These are phyloP conservation scores for Barbarea vulgaris DNA, from an alignment of 345 rosid species.

Conservation along the genomic window DNA sequence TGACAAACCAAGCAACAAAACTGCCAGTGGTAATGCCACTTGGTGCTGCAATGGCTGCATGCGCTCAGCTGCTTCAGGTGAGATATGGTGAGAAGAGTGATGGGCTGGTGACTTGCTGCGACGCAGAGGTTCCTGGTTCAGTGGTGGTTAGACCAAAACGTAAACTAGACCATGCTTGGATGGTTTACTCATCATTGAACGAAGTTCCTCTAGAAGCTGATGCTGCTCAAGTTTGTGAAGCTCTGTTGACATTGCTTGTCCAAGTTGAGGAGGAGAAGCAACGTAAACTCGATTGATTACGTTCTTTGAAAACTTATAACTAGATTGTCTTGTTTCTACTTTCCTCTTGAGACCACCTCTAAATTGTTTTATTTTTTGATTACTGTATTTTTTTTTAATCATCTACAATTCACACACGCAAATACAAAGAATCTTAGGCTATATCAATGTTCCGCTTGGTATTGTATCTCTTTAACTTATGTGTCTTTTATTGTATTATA, in stretches of 20 bases:
- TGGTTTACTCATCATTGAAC: constrained; percentile 88
- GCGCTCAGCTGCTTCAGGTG: constrained; percentile 81
- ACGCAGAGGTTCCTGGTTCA: constrained; percentile 97
- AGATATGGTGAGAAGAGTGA: constrained; percentile 92
- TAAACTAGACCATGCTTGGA: constrained; percentile 94
- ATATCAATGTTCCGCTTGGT: no score
- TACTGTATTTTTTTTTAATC: not conserved
- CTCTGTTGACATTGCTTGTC: constrained; percentile 79
- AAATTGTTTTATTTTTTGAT: not conserved
- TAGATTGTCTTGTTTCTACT: not conserved
- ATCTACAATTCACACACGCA: not conserved
- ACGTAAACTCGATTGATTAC: constrained; percentile 32
- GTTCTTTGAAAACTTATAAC: not conserved
- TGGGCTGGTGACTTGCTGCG: constrained; percentile 84
- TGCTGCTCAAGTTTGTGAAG: constrained; percentile 91
- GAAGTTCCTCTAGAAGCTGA: constrained; percentile 68
- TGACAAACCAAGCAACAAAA: constrained; percentile 58
- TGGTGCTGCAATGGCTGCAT: constrained; percentile 97
- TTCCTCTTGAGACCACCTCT: not conserved
- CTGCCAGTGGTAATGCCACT: constrained; percentile 89
- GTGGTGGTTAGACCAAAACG: constrained; percentile 79
- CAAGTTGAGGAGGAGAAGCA: constrained; percentile 66
- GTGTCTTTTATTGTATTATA: not conserved
- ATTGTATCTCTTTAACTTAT: not conserved
- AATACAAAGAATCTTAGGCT: not conserved